Evolutionary conservation across 2,329 filamentous ascomycete species (phyloP), one percentile per base, ranked within the genome.

Genomic region (Basipetospora chlamydospora): DNA sequence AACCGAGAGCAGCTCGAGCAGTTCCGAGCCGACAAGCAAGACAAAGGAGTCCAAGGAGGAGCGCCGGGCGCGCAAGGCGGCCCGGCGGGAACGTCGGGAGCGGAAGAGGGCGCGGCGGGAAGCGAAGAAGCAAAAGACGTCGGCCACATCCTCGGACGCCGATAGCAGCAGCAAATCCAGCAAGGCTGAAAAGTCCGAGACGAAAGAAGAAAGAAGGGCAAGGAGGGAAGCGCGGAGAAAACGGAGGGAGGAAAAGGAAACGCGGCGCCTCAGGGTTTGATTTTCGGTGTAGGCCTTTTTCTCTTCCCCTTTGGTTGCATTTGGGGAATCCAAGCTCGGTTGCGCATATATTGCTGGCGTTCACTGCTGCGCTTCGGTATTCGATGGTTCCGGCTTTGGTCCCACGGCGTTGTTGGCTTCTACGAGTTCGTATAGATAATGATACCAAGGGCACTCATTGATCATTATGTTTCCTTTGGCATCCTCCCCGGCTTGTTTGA

Each of bases 401-500:
- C n/a, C n/a, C n/a, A n/a, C n/a, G n/a, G n/a, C n/a, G n/a, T n/a
- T n/a, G n/a, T n/a, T n/a, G n/a, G n/a, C n/a, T n/a, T n/a, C n/a
- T n/a, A n/a, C 6, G 3, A 10, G 29, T 18, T 21, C 29, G 22
- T 11, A 26, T 32, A 38, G 35, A 38, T 15, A 39, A 32, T 32
- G 49, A 56, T 55, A 55, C 51, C 53, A 48, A 23, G 9, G 21
- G 21, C 18, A 23, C 11, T 23, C 31, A 11, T 16, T 20, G 31
- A 41, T 33, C 41, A 39, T 39, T 46, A 66, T 37, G 59, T 61
- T 52, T 74, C 67, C 50, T 73, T 75, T n/a, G 76, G 76, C 46
- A 78, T 63, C 49, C 72, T 79, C 16, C 80, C 80, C 5, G 79
- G 78, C 54, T 75, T 80, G 44, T 80, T 79, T 1, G 78, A 82